Conservation (phyloP, 257 asterid genomes). For the Solanum etuberosum region DNA sequence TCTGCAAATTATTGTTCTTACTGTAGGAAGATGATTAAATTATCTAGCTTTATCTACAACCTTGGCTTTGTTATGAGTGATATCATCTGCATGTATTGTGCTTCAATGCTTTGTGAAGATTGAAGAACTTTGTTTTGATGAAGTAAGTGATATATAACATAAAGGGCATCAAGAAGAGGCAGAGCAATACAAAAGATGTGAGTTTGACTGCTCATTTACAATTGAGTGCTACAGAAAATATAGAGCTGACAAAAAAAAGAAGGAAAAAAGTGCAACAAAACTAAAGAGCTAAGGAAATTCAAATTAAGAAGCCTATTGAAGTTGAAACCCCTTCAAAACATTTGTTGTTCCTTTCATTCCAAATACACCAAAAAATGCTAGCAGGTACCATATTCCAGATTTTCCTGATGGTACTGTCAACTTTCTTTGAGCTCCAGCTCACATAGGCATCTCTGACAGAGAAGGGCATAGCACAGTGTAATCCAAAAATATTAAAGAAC, state of each 20-base stretch:
- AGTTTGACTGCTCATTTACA: not conserved
- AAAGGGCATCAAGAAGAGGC: not conserved
- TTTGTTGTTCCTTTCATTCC: not conserved
- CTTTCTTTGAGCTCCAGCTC: not conserved
- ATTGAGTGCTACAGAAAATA: not conserved
- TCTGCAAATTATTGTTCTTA: constrained; percentile 3
- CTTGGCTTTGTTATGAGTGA: not conserved
- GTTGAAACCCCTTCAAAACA: not conserved
- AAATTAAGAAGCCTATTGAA: not conserved
- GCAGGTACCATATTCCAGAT: not conserved
- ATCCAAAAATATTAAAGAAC: not conserved
- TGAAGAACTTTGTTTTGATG: not conserved
- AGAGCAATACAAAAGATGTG: not conserved
- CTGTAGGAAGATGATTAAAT: constrained; percentile 2
- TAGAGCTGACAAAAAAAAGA: not conserved
- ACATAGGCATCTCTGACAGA: not conserved
- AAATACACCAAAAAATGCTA: not conserved
- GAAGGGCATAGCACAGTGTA: not conserved
- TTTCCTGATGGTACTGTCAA: not conserved
- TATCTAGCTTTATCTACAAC: not conserved
- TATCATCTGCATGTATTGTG: not conserved
- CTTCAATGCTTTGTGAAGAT: not conserved
- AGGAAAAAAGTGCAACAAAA: not conserved
- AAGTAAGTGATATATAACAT: not conserved
- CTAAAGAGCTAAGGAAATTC: not conserved